Conservation (phyloP, 768 basidiomycete genomes). For the Hemileccinum rubropunctum region DNA sequence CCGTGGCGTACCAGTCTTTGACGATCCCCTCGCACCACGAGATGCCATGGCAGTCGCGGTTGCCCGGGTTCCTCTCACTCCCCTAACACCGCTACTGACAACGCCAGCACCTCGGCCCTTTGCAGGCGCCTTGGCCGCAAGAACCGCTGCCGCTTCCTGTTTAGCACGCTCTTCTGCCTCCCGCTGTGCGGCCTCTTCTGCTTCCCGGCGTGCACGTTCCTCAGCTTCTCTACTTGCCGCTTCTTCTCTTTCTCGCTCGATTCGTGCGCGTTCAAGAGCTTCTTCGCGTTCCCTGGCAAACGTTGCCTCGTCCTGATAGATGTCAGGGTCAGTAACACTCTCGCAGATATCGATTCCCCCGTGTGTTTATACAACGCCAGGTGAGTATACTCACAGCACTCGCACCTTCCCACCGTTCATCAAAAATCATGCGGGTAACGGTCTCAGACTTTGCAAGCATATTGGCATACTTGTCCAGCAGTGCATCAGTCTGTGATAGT, state of each 20-base stretch:
- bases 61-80: constrained; percentile 70
- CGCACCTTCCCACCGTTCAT: constrained; percentile 74
- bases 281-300: constrained; percentile 45
- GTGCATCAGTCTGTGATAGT: constrained; percentile 65
- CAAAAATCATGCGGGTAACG: constrained; percentile 65
- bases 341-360: neutral
- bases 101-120: constrained; percentile 45
- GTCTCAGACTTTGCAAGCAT: constrained; percentile 71
- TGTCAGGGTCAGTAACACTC: neutral
- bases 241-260: constrained; percentile 37
- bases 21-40: constrained; percentile 44
- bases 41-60: constrained; percentile 44
- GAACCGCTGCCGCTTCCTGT: constrained; percentile 45
- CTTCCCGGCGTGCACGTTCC: constrained; percentile 30
- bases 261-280: constrained; percentile 23
- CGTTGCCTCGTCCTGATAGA: constrained; percentile 54
- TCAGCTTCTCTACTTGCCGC: constrained; percentile 41
- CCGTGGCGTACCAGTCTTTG: constrained; percentile 36
- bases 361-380: neutral
- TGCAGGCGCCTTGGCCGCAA: constrained; percentile 18
- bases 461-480: constrained; percentile 72
- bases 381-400: constrained; percentile 51
- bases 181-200: constrained; percentile 34
- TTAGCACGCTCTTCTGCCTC: constrained; percentile 50
- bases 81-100: constrained; percentile 58